These are phyloP conservation scores for Calonectria montana DNA, from an alignment of 2,329 filamentous ascomycete genomes.

Conservation along the genomic window DNA sequence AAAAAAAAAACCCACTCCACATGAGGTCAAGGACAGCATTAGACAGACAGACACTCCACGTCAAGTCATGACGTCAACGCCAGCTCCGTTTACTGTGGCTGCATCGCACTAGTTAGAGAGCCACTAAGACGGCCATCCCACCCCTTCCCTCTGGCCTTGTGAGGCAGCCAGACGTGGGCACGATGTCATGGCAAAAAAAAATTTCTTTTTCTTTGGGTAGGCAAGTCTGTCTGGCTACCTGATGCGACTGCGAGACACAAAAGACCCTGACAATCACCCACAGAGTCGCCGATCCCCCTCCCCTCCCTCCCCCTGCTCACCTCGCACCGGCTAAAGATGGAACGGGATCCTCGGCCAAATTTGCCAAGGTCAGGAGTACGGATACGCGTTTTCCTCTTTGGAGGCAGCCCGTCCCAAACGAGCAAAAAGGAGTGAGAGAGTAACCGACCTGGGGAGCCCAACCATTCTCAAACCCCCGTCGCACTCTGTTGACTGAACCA, in stretches of 20 bases:
- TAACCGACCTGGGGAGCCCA: background rate
- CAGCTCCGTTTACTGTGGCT: background rate
- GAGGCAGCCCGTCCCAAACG: background rate
- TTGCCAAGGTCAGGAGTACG: background rate
- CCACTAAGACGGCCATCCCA: background rate
- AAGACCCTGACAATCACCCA: background rate
- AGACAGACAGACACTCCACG: background rate
- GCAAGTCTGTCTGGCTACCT: background rate
- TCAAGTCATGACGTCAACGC: conserved; percentile 17
- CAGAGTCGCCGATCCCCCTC: background rate
- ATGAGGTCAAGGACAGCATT: background rate
- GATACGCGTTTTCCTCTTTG: background rate
- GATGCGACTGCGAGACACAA: background rate
- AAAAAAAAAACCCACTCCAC: too few relatives aligned
- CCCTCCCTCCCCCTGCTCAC: background rate
- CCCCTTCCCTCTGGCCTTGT: background rate
- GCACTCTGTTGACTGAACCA: background rate
- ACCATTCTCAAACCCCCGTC: background rate
- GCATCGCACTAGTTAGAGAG: background rate
- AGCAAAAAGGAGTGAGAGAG: background rate
- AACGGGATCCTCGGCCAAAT: background rate
- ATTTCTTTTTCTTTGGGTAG: background rate
- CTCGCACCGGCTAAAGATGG: background rate
- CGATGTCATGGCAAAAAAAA: background rate
- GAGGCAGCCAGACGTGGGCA: background rate